Evolutionary conservation across 257 asterid species (phyloP).

Genomic region (Linderniella brevidens): DNA sequence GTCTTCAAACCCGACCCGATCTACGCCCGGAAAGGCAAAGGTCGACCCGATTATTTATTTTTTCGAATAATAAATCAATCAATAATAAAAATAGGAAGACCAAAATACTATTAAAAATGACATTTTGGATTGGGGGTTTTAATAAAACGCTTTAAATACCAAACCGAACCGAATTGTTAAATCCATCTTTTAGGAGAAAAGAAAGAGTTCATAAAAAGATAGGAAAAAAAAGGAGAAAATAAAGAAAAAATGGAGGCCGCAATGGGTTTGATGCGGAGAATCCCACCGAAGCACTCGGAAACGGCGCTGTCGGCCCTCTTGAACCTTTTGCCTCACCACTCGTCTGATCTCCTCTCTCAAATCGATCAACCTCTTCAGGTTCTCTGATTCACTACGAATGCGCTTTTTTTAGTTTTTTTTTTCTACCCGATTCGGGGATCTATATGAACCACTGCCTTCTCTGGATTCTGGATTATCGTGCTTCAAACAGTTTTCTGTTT

Average conservation of each 20-base stretch:
- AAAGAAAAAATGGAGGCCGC: constrained; percentile 63
- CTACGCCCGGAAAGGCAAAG: too few relatives aligned
- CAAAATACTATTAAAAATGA: too few relatives aligned
- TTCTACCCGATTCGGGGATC: neutral
- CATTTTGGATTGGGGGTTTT: too few relatives aligned
- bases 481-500: too few relatives aligned
- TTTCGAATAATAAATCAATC: too few relatives aligned
- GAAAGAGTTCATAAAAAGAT: neutral
- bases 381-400: neutral
- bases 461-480: too few relatives aligned
- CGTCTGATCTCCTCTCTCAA: constrained; percentile 97
- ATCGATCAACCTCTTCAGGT: constrained; percentile 98
- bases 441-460: neutral
- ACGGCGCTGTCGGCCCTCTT: constrained; percentile 73
- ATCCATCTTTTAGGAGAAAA: too few relatives aligned
- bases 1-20: too few relatives aligned
- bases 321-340: constrained; percentile 80
- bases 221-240: neutral
- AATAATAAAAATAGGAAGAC: too few relatives aligned
- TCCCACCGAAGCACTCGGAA: constrained; percentile 81
- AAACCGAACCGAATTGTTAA: too few relatives aligned
- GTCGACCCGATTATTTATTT: too few relatives aligned
- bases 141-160: too few relatives aligned
- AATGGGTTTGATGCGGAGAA: constrained; percentile 94
- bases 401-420: neutral